Evolutionary conservation across 768 basidiomycete species (phyloP), one percentile per base, ranked within the genome.

Genomic region (Tulasnella sp.): DNA sequence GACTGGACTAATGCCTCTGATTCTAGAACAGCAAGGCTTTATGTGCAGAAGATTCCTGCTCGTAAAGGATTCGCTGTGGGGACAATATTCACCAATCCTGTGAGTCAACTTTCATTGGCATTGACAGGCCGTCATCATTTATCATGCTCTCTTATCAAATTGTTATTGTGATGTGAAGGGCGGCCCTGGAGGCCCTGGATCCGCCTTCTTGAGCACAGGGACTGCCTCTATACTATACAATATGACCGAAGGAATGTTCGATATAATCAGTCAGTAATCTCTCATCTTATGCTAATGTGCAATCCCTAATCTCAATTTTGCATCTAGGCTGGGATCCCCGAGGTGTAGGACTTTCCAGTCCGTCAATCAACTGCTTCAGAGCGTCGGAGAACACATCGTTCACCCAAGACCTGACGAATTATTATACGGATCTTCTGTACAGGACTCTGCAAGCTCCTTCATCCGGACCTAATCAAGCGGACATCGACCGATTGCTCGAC

Each of bases 281-380:
- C 16, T 29, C 28, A 12, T 42, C 12, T 32, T 35, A 35, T 12
- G 16, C 16, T 35, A 35, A 12, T 16, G 12, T 12, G 16, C 34
- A 35, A 35, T 35, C 12, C 12, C 34, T 35, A 35, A 35, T 12
- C 34, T 16, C 34, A 35, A 12, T 42, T 29, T 9, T 12, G 22
- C 43, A 25, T 16, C 6, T 16, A 45, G 43, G 16, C n/a, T 48
- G 46, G 46, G 46, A 48, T 20, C 46, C 46, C 5, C 46, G 46
- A 5, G 46, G 31, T 20, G 46, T 48, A 19, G 46, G 46, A 5
- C 16, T 35, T 16, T 40, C 46, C 8, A 9, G 31, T 13, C 28
- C 45, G 8, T 16, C 32, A 5, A 9, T 48, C 29, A 33, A 19
- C 16, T 48, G 46, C 19, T 48, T 48, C 19, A 25, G 27, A 10